These are phyloP conservation scores for Xylariaceae sp. DNA, from an alignment of 2,329 filamentous ascomycete species.

Conservation along the genomic window DNA sequence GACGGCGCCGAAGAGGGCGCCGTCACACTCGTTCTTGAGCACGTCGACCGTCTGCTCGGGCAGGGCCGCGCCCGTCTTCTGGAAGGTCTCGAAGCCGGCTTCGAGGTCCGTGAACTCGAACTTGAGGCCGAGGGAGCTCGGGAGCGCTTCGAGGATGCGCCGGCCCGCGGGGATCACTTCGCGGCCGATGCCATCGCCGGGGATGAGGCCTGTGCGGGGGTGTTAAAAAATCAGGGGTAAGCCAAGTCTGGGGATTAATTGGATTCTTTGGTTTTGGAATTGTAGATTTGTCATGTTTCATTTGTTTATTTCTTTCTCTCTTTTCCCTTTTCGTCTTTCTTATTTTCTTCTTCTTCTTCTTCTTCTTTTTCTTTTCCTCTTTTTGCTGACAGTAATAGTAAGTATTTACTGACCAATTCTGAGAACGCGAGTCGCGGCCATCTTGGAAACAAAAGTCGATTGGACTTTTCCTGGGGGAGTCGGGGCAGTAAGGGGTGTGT, in stretches of 20 bases:
- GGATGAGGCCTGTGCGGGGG: conserved; percentile 69
- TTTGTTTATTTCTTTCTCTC: background rate
- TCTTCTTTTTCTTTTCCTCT: background rate
- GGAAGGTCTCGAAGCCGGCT: conserved; percentile 90
- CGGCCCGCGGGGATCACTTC: conserved; percentile 96
- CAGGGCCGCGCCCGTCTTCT: conserved; percentile 79
- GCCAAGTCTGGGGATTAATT: background rate
- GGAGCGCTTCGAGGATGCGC: conserved; percentile 86
- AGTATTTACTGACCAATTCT: conserved; percentile 54
- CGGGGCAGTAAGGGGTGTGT: background rate
- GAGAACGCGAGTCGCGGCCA: conserved; percentile 57
- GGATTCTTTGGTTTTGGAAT: background rate
- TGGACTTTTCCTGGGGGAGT: conserved; percentile 15
- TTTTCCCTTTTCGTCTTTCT: background rate
- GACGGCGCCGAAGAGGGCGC: conserved; percentile 93
- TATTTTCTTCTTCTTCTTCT: background rate
- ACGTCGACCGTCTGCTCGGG: conserved; percentile 86
- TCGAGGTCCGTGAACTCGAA: conserved; percentile 93
- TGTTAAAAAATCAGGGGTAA: background rate
- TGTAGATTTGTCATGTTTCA: background rate
- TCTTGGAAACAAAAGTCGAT: conserved; percentile 35
- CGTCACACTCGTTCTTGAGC: conserved; percentile 88
- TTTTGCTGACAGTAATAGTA: background rate
- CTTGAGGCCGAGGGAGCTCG: conserved; percentile 81
- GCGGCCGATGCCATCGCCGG: conserved; percentile 95